Evolutionary conservation across 176 grass and related monocot species (phyloP), one percentile per base, ranked within the genome.

Genomic region (Zoysia japonica): DNA sequence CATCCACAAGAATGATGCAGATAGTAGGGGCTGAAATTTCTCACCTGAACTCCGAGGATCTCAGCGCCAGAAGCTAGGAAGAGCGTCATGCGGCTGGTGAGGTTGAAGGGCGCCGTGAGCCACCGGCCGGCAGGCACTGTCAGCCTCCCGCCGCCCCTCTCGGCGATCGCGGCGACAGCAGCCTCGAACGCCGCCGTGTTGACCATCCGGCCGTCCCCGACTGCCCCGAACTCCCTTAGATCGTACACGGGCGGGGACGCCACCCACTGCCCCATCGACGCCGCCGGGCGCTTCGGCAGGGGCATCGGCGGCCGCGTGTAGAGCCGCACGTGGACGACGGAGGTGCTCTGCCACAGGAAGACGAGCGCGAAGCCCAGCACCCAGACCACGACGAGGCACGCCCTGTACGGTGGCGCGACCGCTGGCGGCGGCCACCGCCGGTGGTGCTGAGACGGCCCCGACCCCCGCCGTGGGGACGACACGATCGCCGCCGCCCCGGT

Each of bases 81-180:
- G 13, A 98, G 88, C 17, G 90, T 94, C 95, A 98, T 93, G 59
- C 44, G 81, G 79, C 89, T 98, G 7, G 92, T 98, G 70, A 98
- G 90, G 83, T 98, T 98, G 47, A 98, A 98, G 38, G 96, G 92
- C 45, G 90, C 92, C 2, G 96, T 94, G 68, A 98, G 92, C 92
- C 92, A 98, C 46, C 89, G 36, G 4, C 96, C 96, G 0, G 67
- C 16, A 0, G 82, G 79, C 62, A 98, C 92, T 13, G 71, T 89
- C 40, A 98, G 92, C 78, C 72, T 85, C 40, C 89, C 92, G 0
- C 96, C 96, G 35, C 92, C 96, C 28, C 86, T 89, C 75, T 74
- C 84, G 19, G 68, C 74, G 16, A 98, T 86, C 11, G 85, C 81
- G 20, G 70, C 74, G 35, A 98, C 83, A 10, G 90, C 96, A 0